phyloP scores from a whole-genome alignment of 306 rosid genomes.

The Acacia confusa region DNA sequence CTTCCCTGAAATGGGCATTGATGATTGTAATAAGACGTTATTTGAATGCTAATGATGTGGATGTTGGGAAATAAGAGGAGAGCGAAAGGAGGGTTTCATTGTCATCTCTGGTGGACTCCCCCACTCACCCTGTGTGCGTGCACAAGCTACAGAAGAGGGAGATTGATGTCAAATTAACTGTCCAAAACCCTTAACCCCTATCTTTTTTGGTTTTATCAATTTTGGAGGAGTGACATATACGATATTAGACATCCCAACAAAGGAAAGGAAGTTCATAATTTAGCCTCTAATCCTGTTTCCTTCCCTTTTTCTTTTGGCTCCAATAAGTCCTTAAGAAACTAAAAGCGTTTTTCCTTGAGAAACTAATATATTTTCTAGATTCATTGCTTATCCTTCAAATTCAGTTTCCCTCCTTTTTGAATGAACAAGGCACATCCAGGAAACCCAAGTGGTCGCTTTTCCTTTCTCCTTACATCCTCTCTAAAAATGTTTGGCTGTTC shows the following conservation, averaged over 20 bases:
- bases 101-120: neutral
- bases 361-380: constrained; percentile 13
- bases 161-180: neutral
- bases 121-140: neutral
- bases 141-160: neutral
- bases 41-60: neutral
- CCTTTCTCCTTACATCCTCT: neutral
- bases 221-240: neutral
- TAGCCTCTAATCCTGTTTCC: neutral
- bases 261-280: neutral
- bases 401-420: neutral
- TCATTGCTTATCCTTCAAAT: constrained; percentile 14
- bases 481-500: constrained; percentile 9
- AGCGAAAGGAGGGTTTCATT: neutral
- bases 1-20: constrained; percentile 19
- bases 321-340: neutral
- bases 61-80: neutral
- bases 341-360: constrained; percentile 9
- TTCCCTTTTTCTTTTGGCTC: neutral
- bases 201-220: neutral
- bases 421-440: neutral
- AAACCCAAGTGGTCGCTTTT: neutral
- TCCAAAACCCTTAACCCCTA: neutral
- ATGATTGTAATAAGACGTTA: neutral
- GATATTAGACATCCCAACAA: neutral